Evolutionary conservation across 2,329 filamentous ascomycete species (phyloP).

Genomic region (Aspergillus fijiensis): DNA sequence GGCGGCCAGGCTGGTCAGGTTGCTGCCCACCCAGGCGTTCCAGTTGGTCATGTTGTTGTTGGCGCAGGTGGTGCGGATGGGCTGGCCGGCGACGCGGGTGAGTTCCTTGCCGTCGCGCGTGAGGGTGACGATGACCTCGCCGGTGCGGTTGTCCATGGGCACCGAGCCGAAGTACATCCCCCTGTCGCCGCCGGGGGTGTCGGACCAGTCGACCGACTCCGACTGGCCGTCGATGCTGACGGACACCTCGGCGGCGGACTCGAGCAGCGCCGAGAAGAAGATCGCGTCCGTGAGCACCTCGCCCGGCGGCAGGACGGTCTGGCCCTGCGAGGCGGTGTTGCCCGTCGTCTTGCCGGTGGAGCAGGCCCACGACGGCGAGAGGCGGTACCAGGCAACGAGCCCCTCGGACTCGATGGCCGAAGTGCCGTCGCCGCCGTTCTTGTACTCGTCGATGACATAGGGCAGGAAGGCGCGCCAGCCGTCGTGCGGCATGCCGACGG

Average conservation of each 20-base stretch:
- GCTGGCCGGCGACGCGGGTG: slow-evolving; percentile 23
- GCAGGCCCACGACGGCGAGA: slow-evolving; percentile 22
- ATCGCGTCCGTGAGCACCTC: slow-evolving; percentile 23
- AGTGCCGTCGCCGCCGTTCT: slow-evolving; percentile 24
- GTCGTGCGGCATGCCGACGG: slow-evolving; percentile 30
- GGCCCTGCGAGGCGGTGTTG: slow-evolving; percentile 29
- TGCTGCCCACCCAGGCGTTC: slow-evolving; percentile 40
- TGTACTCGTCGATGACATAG: slow-evolving; percentile 38
- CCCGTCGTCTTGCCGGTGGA: slow-evolving; percentile 27
- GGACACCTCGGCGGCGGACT: slow-evolving; percentile 27
- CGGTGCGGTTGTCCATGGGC: slow-evolving; percentile 22
- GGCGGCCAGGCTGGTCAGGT: slow-evolving; percentile 8
- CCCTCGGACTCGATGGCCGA: slow-evolving; percentile 28
- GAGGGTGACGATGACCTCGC: slow-evolving; percentile 29
- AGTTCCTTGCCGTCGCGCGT: slow-evolving; percentile 21
- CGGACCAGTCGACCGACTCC: slow-evolving; percentile 24
- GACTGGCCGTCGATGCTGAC: slow-evolving; percentile 38
- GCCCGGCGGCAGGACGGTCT: slow-evolving; percentile 22
- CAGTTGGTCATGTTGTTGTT: slow-evolving; percentile 30
- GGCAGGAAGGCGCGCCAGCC: slow-evolving; percentile 35
- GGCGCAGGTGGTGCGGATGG: slow-evolving; percentile 27
- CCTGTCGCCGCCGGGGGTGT: slow-evolving; percentile 27
- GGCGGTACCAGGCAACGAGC: slow-evolving; percentile 31
- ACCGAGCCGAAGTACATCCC: slow-evolving; percentile 38
- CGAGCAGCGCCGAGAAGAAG: slow-evolving; percentile 38